A percentile compares a stretch with the other conserved stretches of the same genome.
These are phyloP conservation scores for Przewalskia tangutica DNA, from an alignment of 257 asterid species.

Conservation along the genomic window DNA sequence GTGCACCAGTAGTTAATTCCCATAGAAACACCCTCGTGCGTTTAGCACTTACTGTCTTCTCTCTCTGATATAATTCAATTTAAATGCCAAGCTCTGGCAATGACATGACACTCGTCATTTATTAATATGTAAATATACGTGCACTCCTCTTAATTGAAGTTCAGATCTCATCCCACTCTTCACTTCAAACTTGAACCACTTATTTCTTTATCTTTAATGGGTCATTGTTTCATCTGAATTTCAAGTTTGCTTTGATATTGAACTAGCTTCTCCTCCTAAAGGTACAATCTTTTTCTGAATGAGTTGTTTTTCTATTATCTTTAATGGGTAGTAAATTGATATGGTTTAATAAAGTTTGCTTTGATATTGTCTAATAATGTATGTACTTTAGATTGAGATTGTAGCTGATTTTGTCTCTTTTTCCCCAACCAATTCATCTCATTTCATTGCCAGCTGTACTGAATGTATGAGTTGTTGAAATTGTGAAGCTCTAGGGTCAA, in stretches of 20 bases:
- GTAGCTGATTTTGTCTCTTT: neutral
- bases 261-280: too few relatives aligned
- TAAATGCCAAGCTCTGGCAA: neutral
- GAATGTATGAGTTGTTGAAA: neutral
- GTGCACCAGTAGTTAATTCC: too few relatives aligned
- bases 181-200: neutral
- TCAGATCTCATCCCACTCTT: too few relatives aligned
- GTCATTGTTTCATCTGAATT: too few relatives aligned
- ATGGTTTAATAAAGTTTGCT: neutral
- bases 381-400: neutral
- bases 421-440: neutral
- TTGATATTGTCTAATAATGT: too few relatives aligned
- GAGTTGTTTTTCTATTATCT: too few relatives aligned
- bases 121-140: neutral
- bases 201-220: neutral
- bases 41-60: neutral
- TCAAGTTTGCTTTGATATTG: neutral
- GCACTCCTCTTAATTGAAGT: neutral
- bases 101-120: neutral
- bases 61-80: neutral
- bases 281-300: neutral
- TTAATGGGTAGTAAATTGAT: too few relatives aligned
- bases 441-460: neutral
- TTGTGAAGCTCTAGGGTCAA: neutral
- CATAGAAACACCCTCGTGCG: neutral